These are phyloP conservation scores for Aspergillus steynii DNA, from an alignment of 495 filamentous ascomycete genomes.

Conservation along the genomic window DNA sequence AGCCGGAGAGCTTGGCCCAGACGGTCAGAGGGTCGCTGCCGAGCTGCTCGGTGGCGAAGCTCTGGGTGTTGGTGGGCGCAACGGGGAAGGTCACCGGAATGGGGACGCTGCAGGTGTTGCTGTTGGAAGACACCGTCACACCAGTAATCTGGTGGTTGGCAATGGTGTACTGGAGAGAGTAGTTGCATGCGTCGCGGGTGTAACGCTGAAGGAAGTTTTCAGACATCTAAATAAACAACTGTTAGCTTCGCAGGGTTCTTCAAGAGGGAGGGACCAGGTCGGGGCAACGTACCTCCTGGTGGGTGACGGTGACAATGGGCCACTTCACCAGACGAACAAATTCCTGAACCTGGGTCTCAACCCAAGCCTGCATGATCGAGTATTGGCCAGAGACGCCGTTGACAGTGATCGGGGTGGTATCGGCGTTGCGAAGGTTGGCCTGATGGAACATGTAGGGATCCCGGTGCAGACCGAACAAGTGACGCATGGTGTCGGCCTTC, in stretches of 20 bases:
- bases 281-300: conserved; percentile 44
- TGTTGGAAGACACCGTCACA: conserved; percentile 51
- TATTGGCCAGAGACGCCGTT: conserved; percentile 50
- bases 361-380: conserved; percentile 62
- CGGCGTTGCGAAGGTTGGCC: conserved; percentile 58
- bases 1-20: conserved; percentile 56
- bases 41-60: conserved; percentile 54
- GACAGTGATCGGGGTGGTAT: conserved; percentile 47
- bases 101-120: conserved; percentile 50
- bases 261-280: background rate
- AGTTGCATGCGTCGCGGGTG: conserved; percentile 55
- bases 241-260: background rate
- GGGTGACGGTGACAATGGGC: conserved; percentile 57
- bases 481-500: conserved; percentile 51
- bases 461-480: conserved; percentile 55
- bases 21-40: conserved; percentile 61
- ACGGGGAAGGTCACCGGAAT: conserved; percentile 61
- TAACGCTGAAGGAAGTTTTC: conserved; percentile 50
- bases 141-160: conserved; percentile 46
- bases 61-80: conserved; percentile 38
- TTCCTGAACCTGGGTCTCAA: conserved; percentile 58
- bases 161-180: conserved; percentile 48
- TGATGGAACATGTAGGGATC: conserved; percentile 56
- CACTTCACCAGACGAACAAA: conserved; percentile 58
- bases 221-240: conserved; percentile 40